Conservation (phyloP, 306 rosid species). For the Quercus ilex region DNA sequence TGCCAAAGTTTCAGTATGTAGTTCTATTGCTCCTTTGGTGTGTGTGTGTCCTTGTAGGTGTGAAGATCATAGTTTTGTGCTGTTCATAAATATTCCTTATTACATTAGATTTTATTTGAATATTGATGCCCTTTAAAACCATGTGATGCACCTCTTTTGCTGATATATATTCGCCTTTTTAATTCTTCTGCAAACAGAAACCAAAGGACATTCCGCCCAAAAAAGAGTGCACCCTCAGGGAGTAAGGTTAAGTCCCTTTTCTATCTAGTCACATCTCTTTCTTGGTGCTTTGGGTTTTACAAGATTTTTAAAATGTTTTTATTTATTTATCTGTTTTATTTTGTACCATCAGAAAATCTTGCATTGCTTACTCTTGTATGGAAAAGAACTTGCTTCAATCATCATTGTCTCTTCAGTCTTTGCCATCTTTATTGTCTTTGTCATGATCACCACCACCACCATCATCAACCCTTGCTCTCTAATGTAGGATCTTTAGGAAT, state of each 20-base stretch:
- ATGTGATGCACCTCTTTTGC: not conserved
- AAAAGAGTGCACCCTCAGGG: constrained; percentile 97
- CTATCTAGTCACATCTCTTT: not conserved
- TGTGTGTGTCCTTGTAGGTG: not conserved
- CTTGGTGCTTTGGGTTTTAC: constrained; percentile 13
- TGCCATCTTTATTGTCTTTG: too few species aligned
- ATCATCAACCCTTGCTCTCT: too few species aligned
- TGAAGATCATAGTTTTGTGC: not conserved
- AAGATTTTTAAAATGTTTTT: not conserved
- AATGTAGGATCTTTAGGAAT: too few species aligned
- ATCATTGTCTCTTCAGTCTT: too few species aligned
- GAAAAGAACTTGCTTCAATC: too few species aligned
- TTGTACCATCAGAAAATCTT: too few species aligned
- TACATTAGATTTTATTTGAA: constrained; percentile 6
- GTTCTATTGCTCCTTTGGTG: not conserved
- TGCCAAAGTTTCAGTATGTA: not conserved
- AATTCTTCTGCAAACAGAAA: constrained; percentile 61
- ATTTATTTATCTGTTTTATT: not conserved
- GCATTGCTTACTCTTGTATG: too few species aligned
- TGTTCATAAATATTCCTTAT: constrained; percentile 8
- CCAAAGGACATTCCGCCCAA: constrained; percentile 97
- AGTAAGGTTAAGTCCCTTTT: constrained; percentile 71
- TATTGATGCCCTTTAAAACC: constrained; percentile 15
- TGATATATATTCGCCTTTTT: constrained; percentile 6
- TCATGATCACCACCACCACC: too few species aligned